Percentiles rank a stretch among this genome's conserved stretches.
phyloP scores from a whole-genome alignment of 2,329 filamentous ascomycete species.

The Purpureocillium takamizusanense region DNA sequence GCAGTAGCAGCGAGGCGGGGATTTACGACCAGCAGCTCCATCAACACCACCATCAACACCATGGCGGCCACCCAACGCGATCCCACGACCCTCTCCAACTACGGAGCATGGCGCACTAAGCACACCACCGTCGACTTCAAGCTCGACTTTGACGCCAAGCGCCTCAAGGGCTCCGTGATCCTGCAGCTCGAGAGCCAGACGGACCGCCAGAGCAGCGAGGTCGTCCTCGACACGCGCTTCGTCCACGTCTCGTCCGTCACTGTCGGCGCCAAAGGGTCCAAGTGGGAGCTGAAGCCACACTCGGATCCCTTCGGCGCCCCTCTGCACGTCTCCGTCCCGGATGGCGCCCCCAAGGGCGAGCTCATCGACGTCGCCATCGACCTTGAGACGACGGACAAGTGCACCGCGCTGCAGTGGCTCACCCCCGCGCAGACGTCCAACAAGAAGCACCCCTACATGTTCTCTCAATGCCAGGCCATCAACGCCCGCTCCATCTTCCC shows the following conservation, averaged over 20 bases:
- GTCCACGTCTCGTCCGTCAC: conserved; percentile 65
- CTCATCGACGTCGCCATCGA: conserved; percentile 52
- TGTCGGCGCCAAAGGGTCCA: conserved; percentile 51
- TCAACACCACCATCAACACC: conserved; percentile 4
- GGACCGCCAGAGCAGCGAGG: conserved; percentile 61
- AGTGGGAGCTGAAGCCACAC: conserved; percentile 64
- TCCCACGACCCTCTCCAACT: conserved; percentile 87
- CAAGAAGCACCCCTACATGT: conserved; percentile 95
- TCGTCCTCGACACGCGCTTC: conserved; percentile 83
- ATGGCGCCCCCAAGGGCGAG: conserved; percentile 43
- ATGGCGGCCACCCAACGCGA: conserved; percentile 45
- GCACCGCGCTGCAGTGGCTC: conserved; percentile 92
- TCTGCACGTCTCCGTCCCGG: conserved; percentile 53
- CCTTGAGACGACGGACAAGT: conserved; percentile 75
- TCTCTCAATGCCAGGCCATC: conserved; percentile 95
- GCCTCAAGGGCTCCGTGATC: conserved; percentile 66
- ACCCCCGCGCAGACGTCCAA: conserved; percentile 89
- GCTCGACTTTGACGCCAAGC: conserved; percentile 75
- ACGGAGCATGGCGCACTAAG: conserved; percentile 74
- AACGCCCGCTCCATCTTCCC: conserved; percentile 90
- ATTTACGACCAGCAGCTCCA: conserved; percentile 12
- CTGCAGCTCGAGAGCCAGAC: conserved; percentile 72
- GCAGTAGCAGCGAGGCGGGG: not conserved
- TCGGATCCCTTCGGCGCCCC: conserved; percentile 68
- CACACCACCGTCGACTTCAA: conserved; percentile 76